Evolutionary conservation across 148 eudicot species (phyloP).

Genomic region (Fallopia convolvulus): DNA sequence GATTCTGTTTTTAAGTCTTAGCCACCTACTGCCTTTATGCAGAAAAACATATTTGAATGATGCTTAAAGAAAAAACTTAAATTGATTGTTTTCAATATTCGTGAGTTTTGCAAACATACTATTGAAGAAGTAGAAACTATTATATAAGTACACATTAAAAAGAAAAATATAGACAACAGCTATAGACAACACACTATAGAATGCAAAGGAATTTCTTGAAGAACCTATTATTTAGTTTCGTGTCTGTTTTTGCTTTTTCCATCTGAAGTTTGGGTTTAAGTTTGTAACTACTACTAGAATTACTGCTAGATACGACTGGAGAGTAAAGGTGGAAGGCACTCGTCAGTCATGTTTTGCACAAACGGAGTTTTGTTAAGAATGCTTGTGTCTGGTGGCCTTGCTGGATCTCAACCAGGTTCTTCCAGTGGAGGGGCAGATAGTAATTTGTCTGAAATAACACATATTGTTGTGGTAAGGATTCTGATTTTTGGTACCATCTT

Average conservation of each 20-base stretch:
- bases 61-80: not conserved
- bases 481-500: not conserved
- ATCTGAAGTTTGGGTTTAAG: not conserved
- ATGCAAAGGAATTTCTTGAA: not conserved
- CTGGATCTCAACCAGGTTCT: slow-evolving; percentile 25
- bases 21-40: not conserved
- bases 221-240: not conserved
- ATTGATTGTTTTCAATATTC: not conserved
- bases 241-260: not conserved
- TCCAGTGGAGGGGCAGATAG: slow-evolving; percentile 18
- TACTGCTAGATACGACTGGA: slow-evolving; percentile 74
- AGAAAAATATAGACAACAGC: not conserved
- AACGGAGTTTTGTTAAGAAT: slow-evolving; percentile 76
- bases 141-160: not conserved
- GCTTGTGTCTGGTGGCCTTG: slow-evolving; percentile 45
- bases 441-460: slow-evolving; percentile 50
- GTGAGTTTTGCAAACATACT: not conserved
- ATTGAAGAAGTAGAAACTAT: not conserved
- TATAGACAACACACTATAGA: not conserved
- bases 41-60: not conserved
- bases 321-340: slow-evolving; percentile 76
- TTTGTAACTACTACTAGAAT: slow-evolving; percentile 6
- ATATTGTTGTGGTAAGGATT: slow-evolving; percentile 79
- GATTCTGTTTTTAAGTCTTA: not conserved
- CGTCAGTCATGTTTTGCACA: slow-evolving; percentile 85